These are phyloP conservation scores for Plasmodium gonderi DNA, from an alignment of 169 alveolate species.

Conservation along the genomic window DNA sequence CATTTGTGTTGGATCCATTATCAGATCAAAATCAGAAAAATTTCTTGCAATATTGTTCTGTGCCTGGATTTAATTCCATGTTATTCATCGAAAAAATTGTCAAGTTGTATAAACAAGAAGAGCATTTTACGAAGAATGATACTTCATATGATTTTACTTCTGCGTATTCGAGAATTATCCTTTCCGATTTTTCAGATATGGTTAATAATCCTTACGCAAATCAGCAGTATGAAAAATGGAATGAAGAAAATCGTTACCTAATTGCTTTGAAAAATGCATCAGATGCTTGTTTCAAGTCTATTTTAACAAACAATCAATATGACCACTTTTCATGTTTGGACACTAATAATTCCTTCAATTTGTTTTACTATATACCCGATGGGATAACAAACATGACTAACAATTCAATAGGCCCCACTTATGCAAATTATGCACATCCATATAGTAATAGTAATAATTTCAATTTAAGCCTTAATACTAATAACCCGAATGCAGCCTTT, in stretches of 20 bases:
- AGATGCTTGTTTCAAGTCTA: slow-evolving; percentile 18
- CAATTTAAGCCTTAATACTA: not conserved
- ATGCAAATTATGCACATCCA: not conserved
- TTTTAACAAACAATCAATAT: not conserved
- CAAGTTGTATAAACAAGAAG: slow-evolving; percentile 35
- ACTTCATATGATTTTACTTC: slow-evolving; percentile 41
- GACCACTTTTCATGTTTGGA: not conserved
- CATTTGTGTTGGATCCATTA: slow-evolving; percentile 56
- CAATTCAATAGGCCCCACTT: not conserved
- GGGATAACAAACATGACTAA: slow-evolving; percentile 41
- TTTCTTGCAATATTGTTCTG: slow-evolving; percentile 68
- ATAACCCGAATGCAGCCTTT: not conserved
- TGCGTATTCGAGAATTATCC: slow-evolving; percentile 38
- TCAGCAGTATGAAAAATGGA: slow-evolving; percentile 1
- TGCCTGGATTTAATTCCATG: slow-evolving; percentile 61
- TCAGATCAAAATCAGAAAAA: slow-evolving; percentile 51
- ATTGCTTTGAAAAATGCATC: slow-evolving; percentile 63
- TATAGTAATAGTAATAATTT: not conserved
- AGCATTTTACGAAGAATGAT: slow-evolving; percentile 49
- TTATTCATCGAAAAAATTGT: slow-evolving; percentile 43
- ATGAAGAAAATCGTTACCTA: slow-evolving; percentile 38
- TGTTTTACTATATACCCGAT: slow-evolving; percentile 66
- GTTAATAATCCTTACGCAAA: not conserved
- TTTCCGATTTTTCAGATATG: not conserved
- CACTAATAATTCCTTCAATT: slow-evolving; percentile 24